These are phyloP conservation scores for Mycena galericulata DNA, from an alignment of 768 basidiomycete species.

Conservation along the genomic window DNA sequence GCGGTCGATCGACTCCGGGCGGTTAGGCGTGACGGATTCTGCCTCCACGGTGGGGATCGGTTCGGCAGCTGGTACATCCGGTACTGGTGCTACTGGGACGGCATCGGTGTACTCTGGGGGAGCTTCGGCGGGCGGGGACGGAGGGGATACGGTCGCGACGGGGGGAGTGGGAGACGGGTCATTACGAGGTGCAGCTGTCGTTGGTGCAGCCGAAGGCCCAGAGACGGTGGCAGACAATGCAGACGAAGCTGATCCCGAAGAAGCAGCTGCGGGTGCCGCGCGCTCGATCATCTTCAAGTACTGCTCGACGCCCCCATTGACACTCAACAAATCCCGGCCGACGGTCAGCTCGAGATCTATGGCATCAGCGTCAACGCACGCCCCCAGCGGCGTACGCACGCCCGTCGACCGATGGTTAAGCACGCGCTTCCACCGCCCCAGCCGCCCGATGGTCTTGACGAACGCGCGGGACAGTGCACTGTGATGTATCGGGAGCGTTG, in stretches of 20 bases:
- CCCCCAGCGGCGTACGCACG: slow-evolving; percentile 44
- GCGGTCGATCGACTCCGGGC: slow-evolving; percentile 40
- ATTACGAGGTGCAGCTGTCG: neutral
- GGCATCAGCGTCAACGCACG: slow-evolving; percentile 67
- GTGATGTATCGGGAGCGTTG: slow-evolving; percentile 65
- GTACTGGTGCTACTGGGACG: neutral
- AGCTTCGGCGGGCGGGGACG: slow-evolving; percentile 19
- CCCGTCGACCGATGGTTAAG: slow-evolving; percentile 59
- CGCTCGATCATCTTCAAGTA: slow-evolving; percentile 71
- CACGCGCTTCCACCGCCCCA: slow-evolving; percentile 87
- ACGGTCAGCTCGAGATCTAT: slow-evolving; percentile 77
- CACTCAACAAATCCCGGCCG: slow-evolving; percentile 70
- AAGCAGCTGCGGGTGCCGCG: slow-evolving; percentile 20
- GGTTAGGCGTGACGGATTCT: slow-evolving; percentile 13
- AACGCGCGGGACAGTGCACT: slow-evolving; percentile 79
- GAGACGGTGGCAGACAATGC: neutral
- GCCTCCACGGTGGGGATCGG: slow-evolving; percentile 11
- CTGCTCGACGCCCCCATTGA: slow-evolving; percentile 73
- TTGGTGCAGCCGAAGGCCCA: neutral
- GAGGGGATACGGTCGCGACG: slow-evolving; percentile 27
- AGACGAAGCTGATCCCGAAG: neutral
- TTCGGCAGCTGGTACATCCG: neutral
- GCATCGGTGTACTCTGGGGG: slow-evolving; percentile 21
- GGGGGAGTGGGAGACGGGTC: neutral
- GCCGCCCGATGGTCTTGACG: slow-evolving; percentile 83